These are phyloP conservation scores for Dalbergia cultrata DNA, from an alignment of 306 rosid species.

Conservation along the genomic window DNA sequence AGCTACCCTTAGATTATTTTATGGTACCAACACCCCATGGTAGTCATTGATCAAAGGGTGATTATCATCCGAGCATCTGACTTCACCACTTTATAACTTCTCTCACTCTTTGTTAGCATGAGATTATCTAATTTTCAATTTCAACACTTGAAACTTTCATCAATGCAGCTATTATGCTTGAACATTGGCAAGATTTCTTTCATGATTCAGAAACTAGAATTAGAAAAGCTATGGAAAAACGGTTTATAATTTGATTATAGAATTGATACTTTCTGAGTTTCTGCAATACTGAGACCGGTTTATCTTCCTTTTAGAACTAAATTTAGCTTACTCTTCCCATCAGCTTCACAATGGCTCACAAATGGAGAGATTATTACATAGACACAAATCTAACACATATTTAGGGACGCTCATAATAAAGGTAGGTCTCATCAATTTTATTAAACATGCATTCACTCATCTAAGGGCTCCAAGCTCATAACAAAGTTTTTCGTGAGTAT, in stretches of 20 bases:
- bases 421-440: too few relatives aligned
- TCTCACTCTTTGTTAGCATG: too few relatives aligned
- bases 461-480: too few relatives aligned
- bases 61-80: too few relatives aligned
- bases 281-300: background rate
- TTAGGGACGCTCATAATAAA: too few relatives aligned
- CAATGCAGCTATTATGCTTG: background rate
- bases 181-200: constrained; percentile 15
- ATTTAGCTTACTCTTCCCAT: background rate
- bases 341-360: background rate
- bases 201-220: background rate
- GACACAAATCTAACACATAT: too few relatives aligned
- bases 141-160: background rate
- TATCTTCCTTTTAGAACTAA: constrained; percentile 3
- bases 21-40: too few relatives aligned
- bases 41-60: too few relatives aligned
- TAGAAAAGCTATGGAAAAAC: constrained; percentile 8
- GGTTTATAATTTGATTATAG: constrained; percentile 10
- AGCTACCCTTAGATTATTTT: too few relatives aligned
- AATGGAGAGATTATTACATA: background rate
- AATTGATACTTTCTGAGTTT: background rate
- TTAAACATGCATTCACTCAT: too few relatives aligned
- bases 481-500: too few relatives aligned
- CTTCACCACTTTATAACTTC: too few relatives aligned
- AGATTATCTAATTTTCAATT: background rate